Evolutionary conservation across 2,329 filamentous ascomycete species (phyloP).

Genomic region (Pseudogymnoascus sp.): DNA sequence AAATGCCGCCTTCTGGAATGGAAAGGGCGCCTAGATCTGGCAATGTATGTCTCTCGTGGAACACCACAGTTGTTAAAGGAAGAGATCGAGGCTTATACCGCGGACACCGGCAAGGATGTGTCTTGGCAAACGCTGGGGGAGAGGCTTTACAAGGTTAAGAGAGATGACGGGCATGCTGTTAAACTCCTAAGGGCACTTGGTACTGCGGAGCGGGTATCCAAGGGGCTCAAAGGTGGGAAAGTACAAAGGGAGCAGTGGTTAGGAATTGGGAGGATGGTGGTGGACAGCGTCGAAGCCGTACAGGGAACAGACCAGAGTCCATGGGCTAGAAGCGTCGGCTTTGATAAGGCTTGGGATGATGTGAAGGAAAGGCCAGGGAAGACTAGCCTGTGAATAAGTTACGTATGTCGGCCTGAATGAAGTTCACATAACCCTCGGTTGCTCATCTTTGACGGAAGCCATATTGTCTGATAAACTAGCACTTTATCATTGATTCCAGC

Average conservation of each 20-base stretch:
- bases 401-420: too few relatives aligned
- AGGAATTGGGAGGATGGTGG: conserved; percentile 50
- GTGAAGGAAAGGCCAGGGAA: conserved; percentile 20
- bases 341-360: conserved; percentile 57
- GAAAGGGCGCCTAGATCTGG: conserved; percentile 69
- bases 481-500: not conserved
- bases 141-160: conserved; percentile 37
- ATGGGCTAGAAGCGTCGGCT: conserved; percentile 58
- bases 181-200: conserved; percentile 68
- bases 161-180: conserved; percentile 75
- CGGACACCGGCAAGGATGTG: conserved; percentile 34
- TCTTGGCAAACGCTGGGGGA: conserved; percentile 29
- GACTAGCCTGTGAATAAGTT: conserved; percentile 15
- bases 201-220: conserved; percentile 49
- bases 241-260: conserved; percentile 53
- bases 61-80: conserved; percentile 52
- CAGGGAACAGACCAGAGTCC: conserved; percentile 28
- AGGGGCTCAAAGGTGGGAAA: conserved; percentile 40
- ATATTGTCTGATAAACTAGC: not conserved
- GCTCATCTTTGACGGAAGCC: not conserved
- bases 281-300: conserved; percentile 51
- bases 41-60: conserved; percentile 64
- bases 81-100: conserved; percentile 52
- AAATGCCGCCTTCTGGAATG: conserved; percentile 71
- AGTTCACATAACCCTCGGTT: too few relatives aligned